Percentiles rank a stretch among this genome's conserved stretches.
Evolutionary conservation across 176 grass and related monocot genomes (phyloP).

Genomic region (Triticum dicoccoides): DNA sequence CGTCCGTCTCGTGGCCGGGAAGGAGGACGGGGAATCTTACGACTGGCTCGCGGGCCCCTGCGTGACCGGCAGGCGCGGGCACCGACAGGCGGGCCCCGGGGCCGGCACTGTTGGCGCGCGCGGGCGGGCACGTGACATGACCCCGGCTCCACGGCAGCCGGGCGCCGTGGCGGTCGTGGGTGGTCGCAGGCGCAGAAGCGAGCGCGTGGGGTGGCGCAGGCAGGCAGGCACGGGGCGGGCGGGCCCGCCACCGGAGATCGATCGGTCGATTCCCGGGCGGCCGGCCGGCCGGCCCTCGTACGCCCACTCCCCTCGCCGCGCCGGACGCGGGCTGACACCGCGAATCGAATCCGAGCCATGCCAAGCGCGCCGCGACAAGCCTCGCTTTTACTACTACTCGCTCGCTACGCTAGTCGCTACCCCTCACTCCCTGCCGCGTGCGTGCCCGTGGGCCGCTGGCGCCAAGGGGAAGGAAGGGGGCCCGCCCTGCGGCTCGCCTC

Average conservation of each 20-base stretch:
- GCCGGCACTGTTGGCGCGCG: too few relatives aligned
- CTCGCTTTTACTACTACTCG: neutral
- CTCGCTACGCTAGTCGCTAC: neutral
- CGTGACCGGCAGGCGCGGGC: neutral
- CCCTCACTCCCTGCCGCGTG: neutral
- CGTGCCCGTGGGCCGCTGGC: neutral
- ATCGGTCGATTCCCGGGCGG: too few relatives aligned
- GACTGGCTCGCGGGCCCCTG: neutral
- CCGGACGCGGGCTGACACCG: neutral
- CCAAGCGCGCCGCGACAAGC: conserved; percentile 39
- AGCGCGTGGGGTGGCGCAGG: neutral
- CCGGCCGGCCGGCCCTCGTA: neutral
- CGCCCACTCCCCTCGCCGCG: neutral
- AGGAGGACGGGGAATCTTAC: neutral
- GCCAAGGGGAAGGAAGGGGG: too few relatives aligned
- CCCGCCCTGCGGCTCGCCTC: neutral
- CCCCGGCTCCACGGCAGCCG: conserved; percentile 1
- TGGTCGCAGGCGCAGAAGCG: neutral
- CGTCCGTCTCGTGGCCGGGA: neutral
- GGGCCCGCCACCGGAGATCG: too few relatives aligned
- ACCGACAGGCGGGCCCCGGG: neutral
- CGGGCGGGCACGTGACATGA: conserved; percentile 1
- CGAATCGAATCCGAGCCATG: neutral
- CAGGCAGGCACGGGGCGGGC: too few relatives aligned
- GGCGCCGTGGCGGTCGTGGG: too few relatives aligned